phyloP scores from a whole-genome alignment of 768 basidiomycete genomes.

The Serpula lacrymans region DNA sequence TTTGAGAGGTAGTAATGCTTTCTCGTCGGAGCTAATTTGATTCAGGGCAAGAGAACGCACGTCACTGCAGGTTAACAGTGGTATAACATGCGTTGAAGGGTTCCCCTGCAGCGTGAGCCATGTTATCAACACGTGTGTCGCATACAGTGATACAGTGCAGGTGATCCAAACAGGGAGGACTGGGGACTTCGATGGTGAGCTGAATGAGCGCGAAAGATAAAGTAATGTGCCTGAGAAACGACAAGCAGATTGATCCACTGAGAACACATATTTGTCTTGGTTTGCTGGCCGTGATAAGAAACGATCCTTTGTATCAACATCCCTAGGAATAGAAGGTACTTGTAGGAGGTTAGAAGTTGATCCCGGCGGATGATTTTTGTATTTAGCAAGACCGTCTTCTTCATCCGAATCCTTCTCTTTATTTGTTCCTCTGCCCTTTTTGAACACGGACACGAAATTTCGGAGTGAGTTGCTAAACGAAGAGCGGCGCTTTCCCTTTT shows the following conservation, averaged over 20 bases:
- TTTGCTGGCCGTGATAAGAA: not conserved
- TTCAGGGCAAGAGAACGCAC: slow-evolving; percentile 52
- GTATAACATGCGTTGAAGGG: slow-evolving; percentile 42
- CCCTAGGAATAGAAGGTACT: not conserved
- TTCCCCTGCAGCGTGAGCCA: slow-evolving; percentile 40
- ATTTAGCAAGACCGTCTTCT: slow-evolving; percentile 20
- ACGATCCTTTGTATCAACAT: too few relatives aligned
- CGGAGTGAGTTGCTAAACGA: slow-evolving; percentile 63
- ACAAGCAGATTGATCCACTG: not conserved
- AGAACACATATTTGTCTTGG: slow-evolving; percentile 1
- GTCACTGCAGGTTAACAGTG: slow-evolving; percentile 53
- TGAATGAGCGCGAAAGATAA: slow-evolving; percentile 39
- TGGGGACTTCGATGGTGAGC: slow-evolving; percentile 15
- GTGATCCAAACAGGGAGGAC: slow-evolving; percentile 46
- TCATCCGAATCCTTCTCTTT: slow-evolving; percentile 23
- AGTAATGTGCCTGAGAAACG: slow-evolving; percentile 33
- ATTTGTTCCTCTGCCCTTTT: slow-evolving; percentile 35
- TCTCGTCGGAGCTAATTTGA: slow-evolving; percentile 44
- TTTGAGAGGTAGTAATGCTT: slow-evolving; percentile 34
- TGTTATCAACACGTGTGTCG: slow-evolving; percentile 45
- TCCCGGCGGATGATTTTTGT: slow-evolving; percentile 2
- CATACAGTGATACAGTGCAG: slow-evolving; percentile 38
- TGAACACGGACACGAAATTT: slow-evolving; percentile 61
- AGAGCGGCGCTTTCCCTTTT: slow-evolving; percentile 46
- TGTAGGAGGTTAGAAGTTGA: slow-evolving; percentile 8